These are phyloP conservation scores for Claviceps paspali DNA, from an alignment of 2,329 filamentous ascomycete genomes.

Conservation along the genomic window DNA sequence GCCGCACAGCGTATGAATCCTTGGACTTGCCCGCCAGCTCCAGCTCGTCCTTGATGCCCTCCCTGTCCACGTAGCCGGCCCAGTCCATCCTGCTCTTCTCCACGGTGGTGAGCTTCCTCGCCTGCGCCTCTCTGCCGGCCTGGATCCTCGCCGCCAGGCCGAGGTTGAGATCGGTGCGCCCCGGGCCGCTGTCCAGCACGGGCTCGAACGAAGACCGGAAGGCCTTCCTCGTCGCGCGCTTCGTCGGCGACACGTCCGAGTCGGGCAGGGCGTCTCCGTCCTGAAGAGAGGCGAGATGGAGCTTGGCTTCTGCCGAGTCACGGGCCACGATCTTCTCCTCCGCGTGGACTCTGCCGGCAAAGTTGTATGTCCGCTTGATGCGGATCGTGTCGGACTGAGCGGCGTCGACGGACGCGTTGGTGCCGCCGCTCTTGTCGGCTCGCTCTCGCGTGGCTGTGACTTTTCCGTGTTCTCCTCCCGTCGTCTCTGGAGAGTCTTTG, in stretches of 20 bases:
- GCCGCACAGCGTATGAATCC: conserved; percentile 43
- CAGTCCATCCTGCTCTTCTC: conserved; percentile 62
- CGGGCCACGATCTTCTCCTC: conserved; percentile 55
- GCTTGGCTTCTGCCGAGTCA: conserved; percentile 49
- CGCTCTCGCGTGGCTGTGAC: conserved; percentile 10
- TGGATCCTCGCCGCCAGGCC: conserved; percentile 33
- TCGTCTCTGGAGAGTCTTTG: neutral
- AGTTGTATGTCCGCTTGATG: conserved; percentile 59
- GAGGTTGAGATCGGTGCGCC: conserved; percentile 42
- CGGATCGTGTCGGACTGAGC: conserved; percentile 31
- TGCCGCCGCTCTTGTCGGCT: conserved; percentile 7
- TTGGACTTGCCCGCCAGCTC: conserved; percentile 50
- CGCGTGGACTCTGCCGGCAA: conserved; percentile 55
- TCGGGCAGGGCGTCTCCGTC: conserved; percentile 15
- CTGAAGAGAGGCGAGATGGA: conserved; percentile 40
- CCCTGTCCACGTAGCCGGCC: conserved; percentile 56
- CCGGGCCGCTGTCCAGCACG: conserved; percentile 24
- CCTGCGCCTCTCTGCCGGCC: conserved; percentile 32
- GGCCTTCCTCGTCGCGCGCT: conserved; percentile 34
- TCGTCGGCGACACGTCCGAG: conserved; percentile 18
- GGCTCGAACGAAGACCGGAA: conserved; percentile 52
- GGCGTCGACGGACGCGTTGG: neutral
- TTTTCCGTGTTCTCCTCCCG: conserved; percentile 6
- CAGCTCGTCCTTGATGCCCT: conserved; percentile 55
- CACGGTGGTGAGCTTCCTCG: conserved; percentile 54